Base-by-base conservation (phyloP, 352 stramenopile genomes). In the Phytophthora capsici region DNA sequence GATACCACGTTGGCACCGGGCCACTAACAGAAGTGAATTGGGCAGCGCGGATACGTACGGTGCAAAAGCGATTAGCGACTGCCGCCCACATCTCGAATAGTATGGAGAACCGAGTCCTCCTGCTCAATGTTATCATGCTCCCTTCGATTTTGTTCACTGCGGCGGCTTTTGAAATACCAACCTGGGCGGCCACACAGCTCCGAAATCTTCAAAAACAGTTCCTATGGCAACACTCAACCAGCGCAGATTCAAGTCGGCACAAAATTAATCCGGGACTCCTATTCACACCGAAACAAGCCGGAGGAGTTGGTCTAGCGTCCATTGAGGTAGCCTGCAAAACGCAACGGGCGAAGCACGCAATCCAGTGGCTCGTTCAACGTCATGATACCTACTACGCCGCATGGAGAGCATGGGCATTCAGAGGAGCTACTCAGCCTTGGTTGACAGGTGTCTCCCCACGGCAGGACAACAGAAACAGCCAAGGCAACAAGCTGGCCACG, bases 311-410 rank as follows among this genome's bases (percentile, higher is more conserved):
- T 6, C 13, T 55, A 16, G 30, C 17, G 2, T 45, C 47, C 4
- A 22, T 30, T 4, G 1, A n/a, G 4, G 17, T 55, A 12, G 28
- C 47, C 4, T 19, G 5, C 14, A 50, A 50, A 19, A 55, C 47
- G 8, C 47, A 55, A 14, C 1, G 17, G 6, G 13, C 34, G n/a
- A 55, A 55, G 36, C 47, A 55, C 22, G 20, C 47, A 2, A 30
- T 55, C 1, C 28, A 26, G n/a, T 55, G 47, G 47, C 10, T 55
- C n/a, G 34, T 25, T 19, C 17, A 55, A 44, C 16, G 26, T 12
- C 43, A 55, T 6, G 47, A 55, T 9, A 7, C 19, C 4, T 55
- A 55, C n/a, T 44, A 19, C 30, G 14, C 47, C 43, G 47, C 47
- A 3, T 55, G 32, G 32, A 8, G 12, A 9, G 16, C 28, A 30